These are phyloP conservation scores for Ophiostoma sp. DNA, from an alignment of 2,329 filamentous ascomycete species.

Conservation along the genomic window DNA sequence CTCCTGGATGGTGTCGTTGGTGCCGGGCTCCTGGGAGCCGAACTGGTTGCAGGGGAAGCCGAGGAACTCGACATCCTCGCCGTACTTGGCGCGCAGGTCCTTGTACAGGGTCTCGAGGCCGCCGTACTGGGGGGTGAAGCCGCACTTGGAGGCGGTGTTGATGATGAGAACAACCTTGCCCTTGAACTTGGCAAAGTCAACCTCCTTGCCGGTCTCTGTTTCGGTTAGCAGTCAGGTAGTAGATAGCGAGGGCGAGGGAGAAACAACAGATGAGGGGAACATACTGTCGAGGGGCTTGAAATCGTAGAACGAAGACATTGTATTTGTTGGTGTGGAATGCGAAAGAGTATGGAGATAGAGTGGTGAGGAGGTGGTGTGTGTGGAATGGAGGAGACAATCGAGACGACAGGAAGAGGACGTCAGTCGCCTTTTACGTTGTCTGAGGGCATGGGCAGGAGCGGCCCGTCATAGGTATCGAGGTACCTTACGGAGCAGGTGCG, in stretches of 20 bases:
- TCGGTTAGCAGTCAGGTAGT: constrained; percentile 10
- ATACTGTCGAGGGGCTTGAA: constrained; percentile 76
- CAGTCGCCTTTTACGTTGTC: constrained; percentile 7
- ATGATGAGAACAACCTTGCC: constrained; percentile 94
- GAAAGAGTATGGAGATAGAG: background rate
- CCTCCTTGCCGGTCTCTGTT: constrained; percentile 66
- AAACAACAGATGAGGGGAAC: background rate
- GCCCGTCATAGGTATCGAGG: constrained; percentile 1
- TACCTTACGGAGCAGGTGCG: background rate
- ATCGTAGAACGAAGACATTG: constrained; percentile 72
- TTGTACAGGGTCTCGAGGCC: constrained; percentile 91
- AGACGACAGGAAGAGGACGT: constrained; percentile 3
- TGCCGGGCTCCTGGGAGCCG: constrained; percentile 79
- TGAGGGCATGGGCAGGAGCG: background rate
- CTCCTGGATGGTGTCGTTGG: constrained; percentile 70
- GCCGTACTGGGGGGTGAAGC: constrained; percentile 93
- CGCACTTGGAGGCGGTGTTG: constrained; percentile 98
- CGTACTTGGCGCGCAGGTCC: constrained; percentile 60
- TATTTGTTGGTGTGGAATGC: constrained; percentile 22
- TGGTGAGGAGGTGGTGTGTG: background rate
- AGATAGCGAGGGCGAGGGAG: constrained; percentile 5
- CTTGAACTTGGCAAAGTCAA: constrained; percentile 64
- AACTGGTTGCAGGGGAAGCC: constrained; percentile 99
- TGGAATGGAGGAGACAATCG: background rate
- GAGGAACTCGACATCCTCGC: constrained; percentile 76